Evolutionary conservation across 306 rosid genomes (phyloP), one percentile per base, ranked within the genome.

Genomic region (Herpetospermum pedunculosum): DNA sequence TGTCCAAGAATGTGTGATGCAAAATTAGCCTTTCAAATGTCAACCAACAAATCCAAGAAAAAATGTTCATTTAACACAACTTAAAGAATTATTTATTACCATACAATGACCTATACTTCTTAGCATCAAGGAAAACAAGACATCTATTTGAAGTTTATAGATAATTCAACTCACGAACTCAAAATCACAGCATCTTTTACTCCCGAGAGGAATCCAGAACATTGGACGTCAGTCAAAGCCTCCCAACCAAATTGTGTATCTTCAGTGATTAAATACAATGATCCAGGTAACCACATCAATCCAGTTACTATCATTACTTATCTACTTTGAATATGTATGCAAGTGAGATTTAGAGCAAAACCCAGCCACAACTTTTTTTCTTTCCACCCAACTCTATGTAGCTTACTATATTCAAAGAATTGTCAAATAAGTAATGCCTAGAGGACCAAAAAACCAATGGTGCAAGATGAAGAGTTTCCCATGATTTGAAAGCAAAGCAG

Each of bases 1-100:
- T 94, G 92, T 80, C 77, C 76, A 81, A 77, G 40, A 60, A 69
- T 44, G 57, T 44, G 26, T 46, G 38, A 69, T 26, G 40, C 73
- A 43, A 30, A 70, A 70, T 71, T 30, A 54, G 49, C 23, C 23
- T 29, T 32, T 71, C 46, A 35, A n/a, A 13, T 23, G 18, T 46
- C 40, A 59, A 75, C 62, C 77, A 72, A 28, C 23, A 69, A 15
- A 46, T 69, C 53, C 74, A 28, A 69, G 55, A 14, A 44, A 67
- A 28, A 69, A 46, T 26, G 35, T 41, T 67, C 53, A 16, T n/a
- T 62, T 37, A 41, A 25, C 72, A 40, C 5, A 12, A 29, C 29
- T 35, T 63, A 16, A 35, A 63, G 16, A 35, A 35, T 9, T 34
- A n/a, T 35, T 23, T 43, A 25, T 41, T 23, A 23, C 29, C 2